Percentiles rank a stretch among this genome's conserved stretches.
Evolutionary conservation across 495 filamentous ascomycete genomes (phyloP).

Genomic region (Podospora sp.): DNA sequence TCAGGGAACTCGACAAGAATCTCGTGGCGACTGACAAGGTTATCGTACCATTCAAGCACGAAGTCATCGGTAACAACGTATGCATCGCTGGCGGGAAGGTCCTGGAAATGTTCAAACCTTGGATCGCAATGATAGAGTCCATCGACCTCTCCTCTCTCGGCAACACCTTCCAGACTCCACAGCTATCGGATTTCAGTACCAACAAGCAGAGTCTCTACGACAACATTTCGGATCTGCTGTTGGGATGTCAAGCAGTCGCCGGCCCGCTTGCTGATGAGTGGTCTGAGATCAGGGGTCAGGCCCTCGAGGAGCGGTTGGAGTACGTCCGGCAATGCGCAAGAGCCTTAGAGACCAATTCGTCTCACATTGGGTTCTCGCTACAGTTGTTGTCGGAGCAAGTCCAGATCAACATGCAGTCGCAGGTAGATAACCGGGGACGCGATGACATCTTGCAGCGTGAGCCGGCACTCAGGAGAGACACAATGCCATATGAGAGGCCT

Average conservation of each 20-base stretch:
- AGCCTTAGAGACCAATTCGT: slow-evolving; percentile 82
- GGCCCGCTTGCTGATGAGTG: slow-evolving; percentile 93
- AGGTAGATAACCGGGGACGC: slow-evolving; percentile 39
- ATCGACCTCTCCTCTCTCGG: slow-evolving; percentile 78
- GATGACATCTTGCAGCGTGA: slow-evolving; percentile 45
- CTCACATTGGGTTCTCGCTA: slow-evolving; percentile 83
- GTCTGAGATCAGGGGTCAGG: slow-evolving; percentile 86
- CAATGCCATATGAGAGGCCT: slow-evolving; percentile 47
- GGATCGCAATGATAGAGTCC: slow-evolving; percentile 84
- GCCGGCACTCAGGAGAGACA: slow-evolving; percentile 45
- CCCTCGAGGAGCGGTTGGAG: slow-evolving; percentile 84
- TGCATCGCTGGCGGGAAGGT: slow-evolving; percentile 75
- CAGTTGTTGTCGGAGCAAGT: slow-evolving; percentile 84
- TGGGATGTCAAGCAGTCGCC: slow-evolving; percentile 84
- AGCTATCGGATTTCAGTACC: slow-evolving; percentile 80
- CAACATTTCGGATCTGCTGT: slow-evolving; percentile 82
- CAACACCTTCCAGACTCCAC: slow-evolving; percentile 76
- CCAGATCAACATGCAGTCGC: slow-evolving; percentile 49
- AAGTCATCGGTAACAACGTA: slow-evolving; percentile 71
- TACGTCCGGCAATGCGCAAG: slow-evolving; percentile 72
- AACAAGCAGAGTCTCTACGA: slow-evolving; percentile 95
- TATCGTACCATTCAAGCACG: slow-evolving; percentile 69
- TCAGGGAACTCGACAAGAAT: slow-evolving; percentile 83
- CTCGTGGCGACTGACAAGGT: slow-evolving; percentile 76
- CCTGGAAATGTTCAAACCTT: slow-evolving; percentile 82